A percentile compares a stretch with the other conserved stretches of the same genome.
Conservation (phyloP, 2,329 filamentous ascomycete species). For the Aspergillus flavus region DNA sequence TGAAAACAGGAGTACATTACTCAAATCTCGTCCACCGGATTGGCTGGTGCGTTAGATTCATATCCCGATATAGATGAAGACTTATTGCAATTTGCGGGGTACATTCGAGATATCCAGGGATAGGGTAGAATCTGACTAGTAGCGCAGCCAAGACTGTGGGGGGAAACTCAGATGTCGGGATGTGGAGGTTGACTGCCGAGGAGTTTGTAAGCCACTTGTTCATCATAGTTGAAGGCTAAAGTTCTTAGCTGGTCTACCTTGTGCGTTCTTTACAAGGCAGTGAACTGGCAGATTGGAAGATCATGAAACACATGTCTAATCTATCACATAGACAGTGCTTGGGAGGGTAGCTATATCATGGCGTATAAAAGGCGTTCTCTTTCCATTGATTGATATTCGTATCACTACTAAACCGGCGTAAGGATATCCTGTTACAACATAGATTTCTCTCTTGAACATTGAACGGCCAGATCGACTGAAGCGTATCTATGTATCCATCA, state of each 20-base stretch:
- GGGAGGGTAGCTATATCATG: too few species aligned
- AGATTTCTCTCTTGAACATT: too few species aligned
- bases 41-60: fast-evolving
- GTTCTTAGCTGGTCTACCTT: fast-evolving
- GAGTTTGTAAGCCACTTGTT: not conserved
- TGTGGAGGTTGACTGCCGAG: not conserved
- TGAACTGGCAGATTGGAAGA: too few species aligned
- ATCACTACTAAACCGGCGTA: too few species aligned
- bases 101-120: not conserved
- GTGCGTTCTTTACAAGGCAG: too few species aligned
- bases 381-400: too few species aligned
- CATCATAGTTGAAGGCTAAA: too few species aligned
- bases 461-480: too few species aligned
- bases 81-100: not conserved
- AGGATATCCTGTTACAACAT: too few species aligned
- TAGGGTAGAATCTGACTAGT: not conserved
- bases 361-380: fast-evolving
- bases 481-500: too few species aligned
- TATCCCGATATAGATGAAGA: not conserved
- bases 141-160: not conserved
- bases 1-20: not conserved
- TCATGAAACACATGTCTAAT: fast-evolving
- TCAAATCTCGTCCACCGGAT: not conserved
- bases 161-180: not conserved
- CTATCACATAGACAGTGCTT: too few species aligned